These are phyloP conservation scores for Penicillium canescens DNA, from an alignment of 495 filamentous ascomycete genomes.

Conservation along the genomic window DNA sequence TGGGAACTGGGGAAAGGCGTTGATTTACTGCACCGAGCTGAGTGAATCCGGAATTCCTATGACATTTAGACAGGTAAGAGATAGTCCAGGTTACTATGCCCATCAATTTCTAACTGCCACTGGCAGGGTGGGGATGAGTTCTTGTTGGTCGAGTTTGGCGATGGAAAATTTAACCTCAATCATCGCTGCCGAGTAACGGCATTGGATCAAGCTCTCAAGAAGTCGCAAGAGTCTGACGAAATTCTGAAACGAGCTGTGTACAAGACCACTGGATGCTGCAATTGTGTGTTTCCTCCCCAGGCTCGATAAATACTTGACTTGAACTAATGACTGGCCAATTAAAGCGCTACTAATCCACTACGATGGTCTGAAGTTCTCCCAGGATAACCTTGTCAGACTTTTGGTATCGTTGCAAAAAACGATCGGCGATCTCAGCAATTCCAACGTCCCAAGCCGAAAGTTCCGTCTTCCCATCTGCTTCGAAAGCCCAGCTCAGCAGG, in stretches of 20 bases:
- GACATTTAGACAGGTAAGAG: slow-evolving; percentile 48
- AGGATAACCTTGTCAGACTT: slow-evolving; percentile 29
- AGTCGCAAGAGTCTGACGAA: slow-evolving; percentile 24
- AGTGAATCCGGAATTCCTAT: slow-evolving; percentile 25
- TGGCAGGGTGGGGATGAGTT: slow-evolving; percentile 53
- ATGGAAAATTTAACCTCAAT: slow-evolving; percentile 49
- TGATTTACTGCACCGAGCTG: neutral
- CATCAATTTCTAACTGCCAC: neutral
- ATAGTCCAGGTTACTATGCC: neutral
- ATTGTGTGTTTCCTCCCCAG: slow-evolving; percentile 22
- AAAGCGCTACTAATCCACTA: slow-evolving; percentile 50
- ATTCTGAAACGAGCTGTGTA: slow-evolving; percentile 39
- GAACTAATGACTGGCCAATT: neutral
- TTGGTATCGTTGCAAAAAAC: slow-evolving; percentile 27
- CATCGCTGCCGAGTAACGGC: slow-evolving; percentile 51
- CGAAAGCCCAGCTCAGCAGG: slow-evolving; percentile 47
- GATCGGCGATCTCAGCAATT: slow-evolving; percentile 35
- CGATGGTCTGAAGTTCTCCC: slow-evolving; percentile 40
- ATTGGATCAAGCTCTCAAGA: slow-evolving; percentile 40
- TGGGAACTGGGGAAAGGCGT: neutral
- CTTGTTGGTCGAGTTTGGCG: slow-evolving; percentile 55
- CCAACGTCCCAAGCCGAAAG: slow-evolving; percentile 50
- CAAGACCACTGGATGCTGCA: slow-evolving; percentile 51
- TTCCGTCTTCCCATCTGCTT: slow-evolving; percentile 59
- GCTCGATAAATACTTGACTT: neutral